Conservation (phyloP, 225 moss, liverwort and hornwort species). For the Marchantia paleacea region DNA sequence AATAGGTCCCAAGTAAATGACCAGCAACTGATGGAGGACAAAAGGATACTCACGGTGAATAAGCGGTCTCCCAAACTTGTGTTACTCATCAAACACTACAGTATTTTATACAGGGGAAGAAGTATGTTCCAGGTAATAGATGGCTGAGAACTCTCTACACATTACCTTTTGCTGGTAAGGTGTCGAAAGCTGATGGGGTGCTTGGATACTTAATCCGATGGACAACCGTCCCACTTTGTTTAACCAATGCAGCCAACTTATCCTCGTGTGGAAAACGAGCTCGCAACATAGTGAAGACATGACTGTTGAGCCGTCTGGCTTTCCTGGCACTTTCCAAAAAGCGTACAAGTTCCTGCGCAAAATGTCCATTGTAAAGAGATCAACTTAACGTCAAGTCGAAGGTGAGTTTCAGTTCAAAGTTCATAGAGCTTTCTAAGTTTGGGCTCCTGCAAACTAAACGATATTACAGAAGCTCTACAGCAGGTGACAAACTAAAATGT, state of each 20-base stretch:
- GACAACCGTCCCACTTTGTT: constrained; percentile 85
- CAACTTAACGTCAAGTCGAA: neutral
- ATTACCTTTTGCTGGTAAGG: constrained; percentile 51
- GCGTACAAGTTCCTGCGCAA: constrained; percentile 69
- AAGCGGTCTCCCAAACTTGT: neutral
- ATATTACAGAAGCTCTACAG: neutral
- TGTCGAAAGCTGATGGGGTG: constrained; percentile 67
- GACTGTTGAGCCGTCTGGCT: constrained; percentile 81
- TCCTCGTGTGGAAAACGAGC: constrained; percentile 83
- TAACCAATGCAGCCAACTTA: constrained; percentile 73
- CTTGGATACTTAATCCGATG: constrained; percentile 77
- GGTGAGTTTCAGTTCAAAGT: neutral
- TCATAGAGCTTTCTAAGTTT: neutral
- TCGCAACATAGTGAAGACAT: constrained; percentile 82
- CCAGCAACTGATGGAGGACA: neutral
- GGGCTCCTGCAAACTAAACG: neutral
- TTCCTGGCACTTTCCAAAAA: constrained; percentile 85
- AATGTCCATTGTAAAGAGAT: neutral
- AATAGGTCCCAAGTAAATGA: neutral
- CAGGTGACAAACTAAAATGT: neutral
- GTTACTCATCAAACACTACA: neutral
- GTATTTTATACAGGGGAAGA: neutral
- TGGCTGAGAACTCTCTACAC: neutral
- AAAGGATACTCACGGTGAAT: too few relatives aligned
- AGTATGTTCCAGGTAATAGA: neutral